phyloP scores from a whole-genome alignment of 805 yeast genomes.

The Saturnispora sanitii region DNA sequence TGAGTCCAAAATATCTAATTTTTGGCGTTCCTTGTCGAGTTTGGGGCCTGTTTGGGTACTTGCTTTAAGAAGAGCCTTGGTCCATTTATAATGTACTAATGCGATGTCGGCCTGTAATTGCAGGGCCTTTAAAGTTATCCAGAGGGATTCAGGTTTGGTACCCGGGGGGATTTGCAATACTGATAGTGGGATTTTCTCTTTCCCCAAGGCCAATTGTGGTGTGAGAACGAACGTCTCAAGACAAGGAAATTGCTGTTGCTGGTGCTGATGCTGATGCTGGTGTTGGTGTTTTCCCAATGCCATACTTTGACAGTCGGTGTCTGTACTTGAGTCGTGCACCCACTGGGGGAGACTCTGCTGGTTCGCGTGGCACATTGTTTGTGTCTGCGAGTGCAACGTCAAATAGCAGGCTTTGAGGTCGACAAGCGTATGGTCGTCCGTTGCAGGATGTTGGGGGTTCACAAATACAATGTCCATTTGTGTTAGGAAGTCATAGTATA shows the following conservation, averaged over 20 bases:
- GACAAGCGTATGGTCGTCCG: conserved; percentile 16
- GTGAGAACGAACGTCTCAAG: too few relatives aligned
- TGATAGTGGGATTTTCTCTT: too few relatives aligned
- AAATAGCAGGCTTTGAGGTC: conserved; percentile 15
- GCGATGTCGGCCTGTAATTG: too few relatives aligned
- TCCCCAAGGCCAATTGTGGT: too few relatives aligned
- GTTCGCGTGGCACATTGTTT: background rate
- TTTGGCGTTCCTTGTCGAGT: conserved; percentile 22
- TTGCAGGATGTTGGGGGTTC: too few relatives aligned
- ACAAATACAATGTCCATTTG: too few relatives aligned
- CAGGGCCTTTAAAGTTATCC: too few relatives aligned
- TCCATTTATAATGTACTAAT: conserved; percentile 22
- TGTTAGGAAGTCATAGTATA: too few relatives aligned
- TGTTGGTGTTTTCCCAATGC: conserved; percentile 4
- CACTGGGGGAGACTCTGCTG: conserved; percentile 1
- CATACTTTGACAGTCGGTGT: conserved; percentile 1
- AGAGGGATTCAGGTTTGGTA: too few relatives aligned
- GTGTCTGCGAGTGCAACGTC: conserved; percentile 13
- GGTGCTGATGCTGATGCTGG: background rate
- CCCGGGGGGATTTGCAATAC: too few relatives aligned
- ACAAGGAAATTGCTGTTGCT: too few relatives aligned
- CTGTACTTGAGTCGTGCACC: conserved; percentile 7
- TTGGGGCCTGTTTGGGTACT: conserved; percentile 21
- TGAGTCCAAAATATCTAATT: too few relatives aligned
- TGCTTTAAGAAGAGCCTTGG: conserved; percentile 18